Percentiles rank a stretch among this genome's conserved stretches.
Evolutionary conservation across 2,329 filamentous ascomycete genomes (phyloP).

Genomic region (Dactylonectria macrodidyma): DNA sequence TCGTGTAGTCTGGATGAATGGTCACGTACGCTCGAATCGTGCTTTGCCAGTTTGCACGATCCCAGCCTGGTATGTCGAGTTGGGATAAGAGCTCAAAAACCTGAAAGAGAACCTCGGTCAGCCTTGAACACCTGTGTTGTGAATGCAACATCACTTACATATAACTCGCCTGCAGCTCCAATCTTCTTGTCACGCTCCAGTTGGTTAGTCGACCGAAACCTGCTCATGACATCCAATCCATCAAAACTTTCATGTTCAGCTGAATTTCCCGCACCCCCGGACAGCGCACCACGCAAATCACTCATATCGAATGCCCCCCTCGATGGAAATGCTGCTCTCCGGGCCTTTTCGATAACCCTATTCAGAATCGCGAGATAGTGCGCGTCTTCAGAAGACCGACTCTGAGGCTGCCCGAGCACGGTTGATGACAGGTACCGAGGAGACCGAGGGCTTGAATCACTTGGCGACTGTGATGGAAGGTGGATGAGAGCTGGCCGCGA

Average conservation of each 20-base stretch:
- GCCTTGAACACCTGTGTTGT: neutral
- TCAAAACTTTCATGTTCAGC: conserved; percentile 28
- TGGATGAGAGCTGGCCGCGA: conserved; percentile 1
- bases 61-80: conserved; percentile 30
- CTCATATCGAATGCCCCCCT: conserved; percentile 31
- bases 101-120: conserved; percentile 15
- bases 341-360: conserved; percentile 30
- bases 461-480: conserved; percentile 12
- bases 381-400: conserved; percentile 8
- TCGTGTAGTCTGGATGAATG: conserved; percentile 27
- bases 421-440: conserved; percentile 7
- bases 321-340: conserved; percentile 27
- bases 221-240: conserved; percentile 32
- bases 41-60: conserved; percentile 35
- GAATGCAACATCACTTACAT: conserved; percentile 30
- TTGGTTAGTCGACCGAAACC: conserved; percentile 12
- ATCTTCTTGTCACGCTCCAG: conserved; percentile 39
- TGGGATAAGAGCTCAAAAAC: conserved; percentile 38
- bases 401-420: neutral
- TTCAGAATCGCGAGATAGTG: conserved; percentile 28
- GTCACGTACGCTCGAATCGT: conserved; percentile 28
- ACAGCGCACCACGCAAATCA: conserved; percentile 21
- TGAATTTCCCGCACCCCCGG: neutral
- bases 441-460: conserved; percentile 6
- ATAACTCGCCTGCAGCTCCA: conserved; percentile 45